These are phyloP conservation scores for Yarrowia sp. DNA, from an alignment of 805 yeast genomes.

Conservation along the genomic window DNA sequence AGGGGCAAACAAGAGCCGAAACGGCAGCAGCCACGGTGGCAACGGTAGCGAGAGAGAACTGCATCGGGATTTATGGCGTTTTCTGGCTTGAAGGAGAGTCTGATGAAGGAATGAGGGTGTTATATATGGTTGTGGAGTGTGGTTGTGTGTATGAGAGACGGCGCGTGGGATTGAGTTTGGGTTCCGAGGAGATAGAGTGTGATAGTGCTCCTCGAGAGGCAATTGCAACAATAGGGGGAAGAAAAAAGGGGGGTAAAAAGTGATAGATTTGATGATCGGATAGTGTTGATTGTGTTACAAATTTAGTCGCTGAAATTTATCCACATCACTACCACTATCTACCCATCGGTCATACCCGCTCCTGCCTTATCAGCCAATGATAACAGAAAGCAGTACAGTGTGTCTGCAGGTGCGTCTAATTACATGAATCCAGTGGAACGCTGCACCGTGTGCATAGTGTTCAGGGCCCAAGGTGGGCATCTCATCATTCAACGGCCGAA, in stretches of 20 bases:
- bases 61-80: not conserved
- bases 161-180: constrained; percentile 35
- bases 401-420: constrained; percentile 37
- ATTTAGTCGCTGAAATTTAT: not conserved
- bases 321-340: no score
- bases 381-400: constrained; percentile 30
- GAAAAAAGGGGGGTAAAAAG: no score
- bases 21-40: constrained; percentile 18
- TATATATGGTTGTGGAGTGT: constrained; percentile 2
- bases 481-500: constrained; percentile 16
- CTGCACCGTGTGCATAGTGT: not conserved
- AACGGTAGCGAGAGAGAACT: constrained; percentile 18
- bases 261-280: no score
- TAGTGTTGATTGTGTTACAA: no score
- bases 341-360: not conserved
- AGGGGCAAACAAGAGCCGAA: constrained; percentile 36
- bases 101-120: not conserved
- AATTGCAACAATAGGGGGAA: constrained; percentile 1
- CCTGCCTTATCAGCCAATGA: constrained; percentile 34
- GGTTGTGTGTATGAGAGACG: not conserved
- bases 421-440: not conserved
- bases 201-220: constrained; percentile 21
- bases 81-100: not conserved
- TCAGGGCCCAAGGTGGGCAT: constrained; percentile 30
- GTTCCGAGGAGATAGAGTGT: constrained; percentile 34